A percentile compares a stretch with the other conserved stretches of the same genome.
Evolutionary conservation across 1,284 basidiomycete species (phyloP).

Genomic region (Ganoderma lucidum): DNA sequence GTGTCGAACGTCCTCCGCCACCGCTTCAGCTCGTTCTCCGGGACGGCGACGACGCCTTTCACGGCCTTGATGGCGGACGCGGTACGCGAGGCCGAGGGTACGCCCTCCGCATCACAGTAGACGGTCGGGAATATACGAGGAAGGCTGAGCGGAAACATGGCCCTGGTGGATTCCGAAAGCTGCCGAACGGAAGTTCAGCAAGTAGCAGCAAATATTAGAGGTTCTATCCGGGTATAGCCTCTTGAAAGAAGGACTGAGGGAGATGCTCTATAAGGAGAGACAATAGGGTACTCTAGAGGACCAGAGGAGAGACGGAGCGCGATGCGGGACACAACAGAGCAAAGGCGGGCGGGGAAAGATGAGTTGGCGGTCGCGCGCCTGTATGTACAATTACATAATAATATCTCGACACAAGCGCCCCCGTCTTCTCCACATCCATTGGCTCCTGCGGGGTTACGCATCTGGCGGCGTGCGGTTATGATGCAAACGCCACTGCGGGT

Average conservation of each 20-base stretch:
- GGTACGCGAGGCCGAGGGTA: conserved; percentile 43
- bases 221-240: conserved; percentile 33
- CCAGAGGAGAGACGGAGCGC: conserved; percentile 18
- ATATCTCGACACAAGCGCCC: conserved; percentile 1
- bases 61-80: conserved; percentile 68
- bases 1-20: conserved; percentile 89
- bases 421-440: conserved; percentile 9
- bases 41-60: conserved; percentile 72
- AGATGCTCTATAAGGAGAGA: conserved; percentile 33
- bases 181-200: conserved; percentile 1
- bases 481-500: conserved; percentile 53
- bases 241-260: conserved; percentile 29
- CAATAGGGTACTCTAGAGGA: conserved; percentile 36
- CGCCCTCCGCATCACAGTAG: conserved; percentile 54
- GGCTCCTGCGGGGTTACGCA: conserved; percentile 2
- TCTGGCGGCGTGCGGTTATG: conserved; percentile 7
- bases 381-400: conserved; percentile 1
- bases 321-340: conserved; percentile 9
- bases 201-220: conserved; percentile 23
- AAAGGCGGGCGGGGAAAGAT: conserved; percentile 28
- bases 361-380: conserved; percentile 33
- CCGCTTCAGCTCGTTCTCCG: conserved; percentile 83
- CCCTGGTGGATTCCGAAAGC: conserved; percentile 11
- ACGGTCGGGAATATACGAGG: conserved; percentile 54
- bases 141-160: conserved; percentile 42